Conservation (phyloP, 257 asterid species). For the Linderniella brevidens region DNA sequence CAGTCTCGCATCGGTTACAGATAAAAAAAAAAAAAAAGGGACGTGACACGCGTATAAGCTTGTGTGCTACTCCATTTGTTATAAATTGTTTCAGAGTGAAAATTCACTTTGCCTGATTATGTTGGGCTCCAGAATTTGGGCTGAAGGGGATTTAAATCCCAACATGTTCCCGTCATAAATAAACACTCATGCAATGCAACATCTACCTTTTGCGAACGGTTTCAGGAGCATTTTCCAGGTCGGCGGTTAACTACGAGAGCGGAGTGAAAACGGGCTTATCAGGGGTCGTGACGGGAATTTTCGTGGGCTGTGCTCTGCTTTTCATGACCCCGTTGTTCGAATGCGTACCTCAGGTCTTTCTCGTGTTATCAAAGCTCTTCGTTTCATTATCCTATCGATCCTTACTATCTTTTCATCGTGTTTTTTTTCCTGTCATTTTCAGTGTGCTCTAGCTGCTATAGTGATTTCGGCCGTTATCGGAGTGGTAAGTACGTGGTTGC, state of each 20-base stretch:
- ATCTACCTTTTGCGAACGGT: too few species aligned
- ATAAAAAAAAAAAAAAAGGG: too few species aligned
- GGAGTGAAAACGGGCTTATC: slow-evolving; percentile 96
- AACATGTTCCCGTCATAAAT: too few species aligned
- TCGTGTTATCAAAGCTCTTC: too few species aligned
- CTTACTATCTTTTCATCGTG: neutral
- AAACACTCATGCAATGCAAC: too few species aligned
- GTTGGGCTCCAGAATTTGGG: too few species aligned
- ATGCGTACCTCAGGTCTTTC: slow-evolving; percentile 85
- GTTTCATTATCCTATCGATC: slow-evolving; percentile 4
- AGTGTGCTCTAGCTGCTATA: slow-evolving; percentile 85
- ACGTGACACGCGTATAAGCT: too few species aligned
- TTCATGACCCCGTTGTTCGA: slow-evolving; percentile 86
- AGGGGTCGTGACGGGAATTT: slow-evolving; percentile 80
- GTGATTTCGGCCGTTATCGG: slow-evolving; percentile 95
- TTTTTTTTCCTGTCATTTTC: slow-evolving; percentile 14
- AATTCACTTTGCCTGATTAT: too few species aligned
- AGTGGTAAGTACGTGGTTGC: slow-evolving; percentile 58
- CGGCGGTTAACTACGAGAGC: slow-evolving; percentile 95
- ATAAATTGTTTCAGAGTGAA: too few species aligned
- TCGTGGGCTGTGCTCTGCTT: slow-evolving; percentile 86
- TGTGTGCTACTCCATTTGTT: too few species aligned
- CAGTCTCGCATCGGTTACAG: too few species aligned
- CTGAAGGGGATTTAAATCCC: too few species aligned
- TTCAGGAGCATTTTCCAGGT: slow-evolving; percentile 91